phyloP scores from a whole-genome alignment of 768 basidiomycete genomes.

The Mycena haematopus region DNA sequence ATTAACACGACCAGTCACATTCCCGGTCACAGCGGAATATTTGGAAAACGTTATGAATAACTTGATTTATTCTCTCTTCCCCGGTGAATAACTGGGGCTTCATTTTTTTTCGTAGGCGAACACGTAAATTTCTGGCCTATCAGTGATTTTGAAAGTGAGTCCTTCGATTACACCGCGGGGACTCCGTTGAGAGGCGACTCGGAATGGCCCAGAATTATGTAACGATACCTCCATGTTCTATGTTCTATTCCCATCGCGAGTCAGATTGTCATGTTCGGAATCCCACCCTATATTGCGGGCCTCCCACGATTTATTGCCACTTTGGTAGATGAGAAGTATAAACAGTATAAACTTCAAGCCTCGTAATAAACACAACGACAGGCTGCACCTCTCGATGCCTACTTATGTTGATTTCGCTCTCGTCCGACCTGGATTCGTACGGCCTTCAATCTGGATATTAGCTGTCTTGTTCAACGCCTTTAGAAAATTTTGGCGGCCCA shows the following conservation, averaged over 20 bases:
- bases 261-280: slow-evolving; percentile 1
- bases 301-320: slow-evolving; percentile 5
- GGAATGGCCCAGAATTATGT: not conserved
- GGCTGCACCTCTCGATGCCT: not conserved
- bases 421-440: not conserved
- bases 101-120: no score
- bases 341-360: no score
- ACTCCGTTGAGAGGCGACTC: not conserved
- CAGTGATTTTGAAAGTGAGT: no score
- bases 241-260: slow-evolving; percentile 20
- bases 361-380: slow-evolving; percentile 6
- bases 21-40: not conserved
- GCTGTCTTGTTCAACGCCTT: not conserved
- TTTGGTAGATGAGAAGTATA: slow-evolving; percentile 1
- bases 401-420: no score
- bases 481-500: not conserved
- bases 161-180: not conserved
- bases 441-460: no score
- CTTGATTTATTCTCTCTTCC: no score
- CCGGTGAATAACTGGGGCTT: no score
- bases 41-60: no score
- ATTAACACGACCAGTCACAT: not conserved
- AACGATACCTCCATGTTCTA: slow-evolving; percentile 2
- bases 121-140: no score
- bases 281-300: slow-evolving; percentile 17